Evolutionary conservation across 768 basidiomycete species (phyloP).

Genomic region (Calocybe indica): DNA sequence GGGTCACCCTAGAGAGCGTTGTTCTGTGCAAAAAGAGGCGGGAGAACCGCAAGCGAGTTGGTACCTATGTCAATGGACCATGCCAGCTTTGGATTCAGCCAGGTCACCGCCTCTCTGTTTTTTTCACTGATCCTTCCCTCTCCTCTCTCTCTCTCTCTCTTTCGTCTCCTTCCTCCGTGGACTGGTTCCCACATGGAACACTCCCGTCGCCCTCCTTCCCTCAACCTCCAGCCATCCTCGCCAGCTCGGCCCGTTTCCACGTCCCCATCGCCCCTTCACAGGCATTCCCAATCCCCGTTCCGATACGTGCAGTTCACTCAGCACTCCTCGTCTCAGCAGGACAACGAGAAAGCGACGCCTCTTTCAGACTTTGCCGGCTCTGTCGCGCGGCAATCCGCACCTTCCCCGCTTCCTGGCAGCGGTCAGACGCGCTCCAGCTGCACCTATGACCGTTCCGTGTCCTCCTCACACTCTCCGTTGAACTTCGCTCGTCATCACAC

Average conservation of each 20-base stretch:
- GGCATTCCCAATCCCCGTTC: slow-evolving; percentile 26
- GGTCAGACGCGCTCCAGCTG: not conserved
- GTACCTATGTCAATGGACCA: no score
- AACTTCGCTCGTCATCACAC: slow-evolving; percentile 6
- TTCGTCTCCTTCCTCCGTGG: slow-evolving; percentile 13
- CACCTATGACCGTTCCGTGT: not conserved
- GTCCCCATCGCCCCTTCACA: slow-evolving; percentile 17
- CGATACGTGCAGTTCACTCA: slow-evolving; percentile 23
- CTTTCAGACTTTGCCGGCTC: slow-evolving; percentile 16
- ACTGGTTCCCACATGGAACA: slow-evolving; percentile 17
- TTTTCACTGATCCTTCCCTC: slow-evolving; percentile 13
- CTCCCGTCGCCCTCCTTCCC: slow-evolving; percentile 16
- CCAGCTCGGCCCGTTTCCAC: slow-evolving; percentile 21
- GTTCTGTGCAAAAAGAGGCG: no score
- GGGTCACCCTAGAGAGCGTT: no score
- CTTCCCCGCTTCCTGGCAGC: slow-evolving; percentile 8
- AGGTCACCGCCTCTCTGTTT: slow-evolving; percentile 2
- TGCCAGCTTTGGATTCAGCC: no score
- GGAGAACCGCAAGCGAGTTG: no score
- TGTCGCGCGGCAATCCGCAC: slow-evolving; percentile 4
- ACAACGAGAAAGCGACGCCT: slow-evolving; percentile 22
- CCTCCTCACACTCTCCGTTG: slow-evolving; percentile 5
- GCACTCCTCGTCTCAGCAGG: slow-evolving; percentile 4
- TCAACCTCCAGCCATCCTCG: slow-evolving; percentile 24
- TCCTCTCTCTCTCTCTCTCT: slow-evolving; percentile 4